Base-by-base conservation (phyloP, 1,284 basidiomycete species). In the Waitea zeae region DNA sequence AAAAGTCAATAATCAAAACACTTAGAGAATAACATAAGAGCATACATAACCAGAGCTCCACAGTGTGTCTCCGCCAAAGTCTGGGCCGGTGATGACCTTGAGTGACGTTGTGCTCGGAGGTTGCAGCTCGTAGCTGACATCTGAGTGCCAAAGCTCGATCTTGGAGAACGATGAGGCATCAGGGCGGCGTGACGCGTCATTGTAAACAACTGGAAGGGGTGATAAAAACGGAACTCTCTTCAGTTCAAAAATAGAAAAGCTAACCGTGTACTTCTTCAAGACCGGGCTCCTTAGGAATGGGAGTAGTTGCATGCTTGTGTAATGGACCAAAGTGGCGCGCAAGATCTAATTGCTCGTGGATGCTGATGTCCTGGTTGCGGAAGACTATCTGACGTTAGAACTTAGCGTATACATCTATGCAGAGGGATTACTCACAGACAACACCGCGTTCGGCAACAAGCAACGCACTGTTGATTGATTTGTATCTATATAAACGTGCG, bases 271-370 rank as follows among this genome's bases (percentile, higher is more conserved):
- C 75, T 56, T 84, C 79, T 46, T 87, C 78, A 3, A 86, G 61
- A 6, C 81, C 81, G 13, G 62, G 57, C 40, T 67, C 68, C 40
- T 62, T 66, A 2, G 82, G 79, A 34, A 83, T 62, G 1, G 76
- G 76, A 6, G 81, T 84, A 3, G 79, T 84, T 1, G 83, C 76
- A 46, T 89, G 82, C 49, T 76, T 80, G 53, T 88, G 82, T 34
- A 87, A 64, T 19, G 77, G 79, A 7, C 83, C 82, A 43, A 67
- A 86, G 50, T 87, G 59, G 11, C 68, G 65, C 6, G 68, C 79
- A 40, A 87, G 59, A 13, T 75, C 70, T 12, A 86, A 67, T 46
- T 87, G 79, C 39, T 78, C 61, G 37, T 78, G 62, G 32, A 82
- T 65, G 46, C 60, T 62, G 40, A 80, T 57, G 40, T 76, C 70